Evolutionary conservation across 805 yeast species (phyloP), one percentile per base, ranked within the genome.

Genomic region (Pichia californica): DNA sequence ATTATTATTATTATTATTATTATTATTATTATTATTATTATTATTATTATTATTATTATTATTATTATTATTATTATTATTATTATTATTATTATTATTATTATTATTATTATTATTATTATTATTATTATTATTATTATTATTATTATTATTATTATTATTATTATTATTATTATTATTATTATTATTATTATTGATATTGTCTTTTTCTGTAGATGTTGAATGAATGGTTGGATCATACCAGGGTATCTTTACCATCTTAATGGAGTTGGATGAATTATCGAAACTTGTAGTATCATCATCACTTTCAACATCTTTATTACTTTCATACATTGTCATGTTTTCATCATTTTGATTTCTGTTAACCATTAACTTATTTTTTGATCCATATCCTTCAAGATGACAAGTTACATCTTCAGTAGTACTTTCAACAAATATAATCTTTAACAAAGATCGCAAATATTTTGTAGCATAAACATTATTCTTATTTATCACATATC

Each of bases 391-490:
- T 4, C 25, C 29, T 10, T 33, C 26, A 18, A 58, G 16, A 32
- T 56, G 52, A 3, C 23, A 29, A 20, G 52, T 49, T 6, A 59
- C 48, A n/a, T 52, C 56, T 7, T 42, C 47, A 3, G 55, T 31
- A 6, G 55, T 44, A 30, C 57, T 54, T 33, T 56, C 57, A 4
- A 59, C 63, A 36, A 36, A 51, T 3, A 58, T 36, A 16, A 41
- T 48, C n/a, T 56, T 46, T 32, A 56, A 57, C 21, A 59, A 32
- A 3, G 58, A 43, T 20, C 57, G 44, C 9, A 59, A 33, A 40
- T 51, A 57, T 41, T 53, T 56, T 2, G 50, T 31, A 5, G 64
- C 64, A 40, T 49, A 43, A 4, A 45, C 18, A 37, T 55, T 54
- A 29, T 48, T 45, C n/a, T 42, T 28, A 8, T 33, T 4, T 18